phyloP scores from a whole-genome alignment of 2,329 filamentous ascomycete species.

The Claviceps pusilla region DNA sequence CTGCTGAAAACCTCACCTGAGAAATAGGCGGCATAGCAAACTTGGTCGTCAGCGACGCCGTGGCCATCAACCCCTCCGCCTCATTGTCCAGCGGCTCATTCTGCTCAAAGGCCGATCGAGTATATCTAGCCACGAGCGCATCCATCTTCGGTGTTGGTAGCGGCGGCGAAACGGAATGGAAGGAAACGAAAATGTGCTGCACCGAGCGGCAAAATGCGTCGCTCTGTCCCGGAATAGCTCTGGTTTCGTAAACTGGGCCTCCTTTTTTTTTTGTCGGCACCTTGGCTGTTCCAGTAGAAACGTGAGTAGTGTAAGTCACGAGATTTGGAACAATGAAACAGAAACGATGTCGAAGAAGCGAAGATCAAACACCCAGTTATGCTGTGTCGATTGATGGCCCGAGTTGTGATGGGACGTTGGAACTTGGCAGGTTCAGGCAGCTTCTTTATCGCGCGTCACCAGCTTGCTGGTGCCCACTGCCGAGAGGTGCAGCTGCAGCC shows the following conservation, averaged over 20 bases:
- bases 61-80: slow-evolving; percentile 56
- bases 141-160: slow-evolving; percentile 49
- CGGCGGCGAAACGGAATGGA: not conserved
- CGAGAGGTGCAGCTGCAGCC: not conserved
- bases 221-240: too few species aligned
- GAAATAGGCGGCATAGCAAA: slow-evolving; percentile 90
- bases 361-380: too few species aligned
- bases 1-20: slow-evolving; percentile 41
- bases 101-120: slow-evolving; percentile 56
- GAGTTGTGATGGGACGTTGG: not conserved
- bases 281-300: too few species aligned
- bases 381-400: too few species aligned
- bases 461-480: not conserved
- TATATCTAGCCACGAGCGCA: slow-evolving; percentile 83
- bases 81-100: slow-evolving; percentile 58
- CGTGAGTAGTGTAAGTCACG: too few species aligned
- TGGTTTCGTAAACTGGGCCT: too few species aligned
- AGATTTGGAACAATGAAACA: too few species aligned
- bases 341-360: too few species aligned
- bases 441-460: slow-evolving; percentile 29
- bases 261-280: too few species aligned
- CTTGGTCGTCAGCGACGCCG: slow-evolving; percentile 70
- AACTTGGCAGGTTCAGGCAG: slow-evolving; percentile 24
- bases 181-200: too few species aligned
- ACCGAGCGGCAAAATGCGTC: not conserved